Evolutionary conservation across 2,329 filamentous ascomycete species (phyloP).

Genomic region (Metarhizium guizhouense): DNA sequence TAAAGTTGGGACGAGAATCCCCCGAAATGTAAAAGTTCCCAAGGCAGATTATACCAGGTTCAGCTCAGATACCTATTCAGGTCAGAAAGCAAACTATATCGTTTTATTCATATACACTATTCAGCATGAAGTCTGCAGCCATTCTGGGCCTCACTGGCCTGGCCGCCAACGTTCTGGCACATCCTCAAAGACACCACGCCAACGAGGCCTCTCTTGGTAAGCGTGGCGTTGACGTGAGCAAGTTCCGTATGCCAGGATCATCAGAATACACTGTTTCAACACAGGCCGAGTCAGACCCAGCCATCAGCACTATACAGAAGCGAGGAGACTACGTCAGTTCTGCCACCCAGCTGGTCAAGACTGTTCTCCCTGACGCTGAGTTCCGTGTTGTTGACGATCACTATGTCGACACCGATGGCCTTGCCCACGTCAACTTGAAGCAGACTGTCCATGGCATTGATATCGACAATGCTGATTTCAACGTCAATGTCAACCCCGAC

Average conservation of each 20-base stretch:
- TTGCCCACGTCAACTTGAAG: slow-evolving; percentile 50
- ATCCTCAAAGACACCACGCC: slow-evolving; percentile 19
- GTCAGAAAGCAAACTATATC: neutral
- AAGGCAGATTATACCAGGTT: neutral
- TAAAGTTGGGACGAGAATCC: neutral
- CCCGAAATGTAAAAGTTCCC: neutral
- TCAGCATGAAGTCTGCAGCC: slow-evolving; percentile 22
- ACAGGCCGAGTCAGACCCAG: slow-evolving; percentile 10
- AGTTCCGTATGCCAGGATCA: slow-evolving; percentile 22
- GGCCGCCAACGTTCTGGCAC: slow-evolving; percentile 20
- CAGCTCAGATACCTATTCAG: neutral
- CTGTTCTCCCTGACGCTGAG: slow-evolving; percentile 21
- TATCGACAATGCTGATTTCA: slow-evolving; percentile 52
- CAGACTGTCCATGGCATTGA: slow-evolving; percentile 50
- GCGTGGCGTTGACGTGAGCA: slow-evolving; percentile 23
- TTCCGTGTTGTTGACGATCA: slow-evolving; percentile 45
- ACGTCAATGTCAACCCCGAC: slow-evolving; percentile 47
- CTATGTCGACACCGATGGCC: slow-evolving; percentile 45
- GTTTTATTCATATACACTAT: neutral
- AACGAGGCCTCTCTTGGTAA: slow-evolving; percentile 15
- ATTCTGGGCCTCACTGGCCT: slow-evolving; percentile 25
- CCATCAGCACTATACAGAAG: slow-evolving; percentile 14
- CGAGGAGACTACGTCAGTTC: slow-evolving; percentile 32
- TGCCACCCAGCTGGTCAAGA: slow-evolving; percentile 35
- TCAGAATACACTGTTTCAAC: slow-evolving; percentile 19